Percentiles rank a stretch among this genome's conserved stretches.
Evolutionary conservation across 1,284 basidiomycete genomes (phyloP).

Genomic region (Boletellus dicymbophilus): DNA sequence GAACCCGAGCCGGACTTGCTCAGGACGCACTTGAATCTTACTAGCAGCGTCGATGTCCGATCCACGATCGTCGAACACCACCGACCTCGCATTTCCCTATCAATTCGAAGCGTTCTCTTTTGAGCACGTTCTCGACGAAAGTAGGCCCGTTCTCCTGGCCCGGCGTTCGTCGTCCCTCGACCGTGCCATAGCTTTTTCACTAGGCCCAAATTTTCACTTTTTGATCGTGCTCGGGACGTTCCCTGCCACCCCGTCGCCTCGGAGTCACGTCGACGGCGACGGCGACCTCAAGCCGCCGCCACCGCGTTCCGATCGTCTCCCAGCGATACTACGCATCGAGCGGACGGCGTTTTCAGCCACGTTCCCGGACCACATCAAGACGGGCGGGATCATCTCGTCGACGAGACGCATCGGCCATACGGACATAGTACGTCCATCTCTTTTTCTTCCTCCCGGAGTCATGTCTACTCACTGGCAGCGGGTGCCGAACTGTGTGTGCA

Average conservation of each 20-base stretch:
- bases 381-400: conserved; percentile 29
- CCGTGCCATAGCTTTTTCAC: neutral
- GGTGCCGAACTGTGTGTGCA: too few species aligned
- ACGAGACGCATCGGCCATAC: conserved; percentile 42
- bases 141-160: neutral
- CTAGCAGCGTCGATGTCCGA: too few species aligned
- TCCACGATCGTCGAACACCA: too few species aligned
- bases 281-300: too few species aligned
- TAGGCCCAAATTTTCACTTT: conserved; percentile 27
- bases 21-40: too few species aligned
- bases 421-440: conserved; percentile 44
- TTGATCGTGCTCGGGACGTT: conserved; percentile 33
- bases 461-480: too few species aligned
- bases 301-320: conserved; percentile 19
- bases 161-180: too few species aligned
- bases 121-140: conserved; percentile 6
- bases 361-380: conserved; percentile 19
- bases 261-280: too few species aligned
- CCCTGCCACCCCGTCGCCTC: too few species aligned
- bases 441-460: too few species aligned
- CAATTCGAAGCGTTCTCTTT: neutral
- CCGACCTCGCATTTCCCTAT: neutral
- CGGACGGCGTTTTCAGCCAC: conserved; percentile 50
- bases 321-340: conserved; percentile 63
- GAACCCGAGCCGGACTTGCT: too few species aligned